Base-by-base conservation (phyloP, 208 protist genomes). In the Leishmania mexicana region DNA sequence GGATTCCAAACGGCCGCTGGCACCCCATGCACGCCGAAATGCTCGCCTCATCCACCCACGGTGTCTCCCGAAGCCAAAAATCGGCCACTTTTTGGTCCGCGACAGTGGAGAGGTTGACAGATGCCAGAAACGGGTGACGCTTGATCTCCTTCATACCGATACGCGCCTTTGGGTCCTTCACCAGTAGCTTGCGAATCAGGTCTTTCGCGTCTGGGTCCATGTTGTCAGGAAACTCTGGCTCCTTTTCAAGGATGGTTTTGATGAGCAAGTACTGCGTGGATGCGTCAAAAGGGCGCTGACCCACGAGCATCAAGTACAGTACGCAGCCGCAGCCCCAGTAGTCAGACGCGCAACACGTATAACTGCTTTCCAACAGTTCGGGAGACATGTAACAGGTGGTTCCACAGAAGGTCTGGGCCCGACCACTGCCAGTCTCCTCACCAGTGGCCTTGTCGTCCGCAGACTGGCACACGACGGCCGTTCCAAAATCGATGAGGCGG, bases 401-500 rank as follows among this genome's bases (percentile, higher is more conserved):
- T 62, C 95, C 96, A 83, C 93, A 96, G 81, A 98, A 97, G 21
- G 95, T 96, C 78, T 96, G 90, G 5, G 93, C 95, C 31, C 95
- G 84, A 45, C 91, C 93, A 68, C 80, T 81, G 28, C 86, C 86
- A 67, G 75, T 78, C 35, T 94, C 87, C 60, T 96, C 91, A 6
- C 86, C 91, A 24, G 91, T 85, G 7, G 94, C 85, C 78, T 89
- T 85, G 68, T 95, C 93, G 73, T 91, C 90, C 7, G 91, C 88
- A 19, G 89, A 91, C 35, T 94, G 88, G 74, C 89, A 94, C 53
- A 92, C 87, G 19, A 98, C 93, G 19, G 96, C 96, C 21, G 98
- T 96, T 77, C 98, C 98, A 87, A 99, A 99, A 85, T 99, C 98
- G 65, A 99, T 99, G 19, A 99, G 90, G 83, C 95, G 96, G 73